phyloP scores from a whole-genome alignment of 805 yeast species.

The Blastobotrys terrestris region DNA sequence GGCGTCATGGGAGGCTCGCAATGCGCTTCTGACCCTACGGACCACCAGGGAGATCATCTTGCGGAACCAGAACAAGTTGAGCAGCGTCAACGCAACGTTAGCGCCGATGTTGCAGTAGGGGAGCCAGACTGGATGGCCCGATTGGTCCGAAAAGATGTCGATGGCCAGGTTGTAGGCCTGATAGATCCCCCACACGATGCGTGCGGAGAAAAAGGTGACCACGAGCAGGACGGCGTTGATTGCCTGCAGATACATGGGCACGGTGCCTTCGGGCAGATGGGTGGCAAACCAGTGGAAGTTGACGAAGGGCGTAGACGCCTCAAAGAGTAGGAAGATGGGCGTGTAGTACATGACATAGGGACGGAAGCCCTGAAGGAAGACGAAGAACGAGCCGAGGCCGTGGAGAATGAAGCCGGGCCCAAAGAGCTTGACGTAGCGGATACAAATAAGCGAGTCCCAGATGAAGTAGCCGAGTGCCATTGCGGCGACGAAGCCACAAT shows the following conservation, averaged over 20 bases:
- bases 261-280: slow-evolving; percentile 61
- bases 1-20: neutral
- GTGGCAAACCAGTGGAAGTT: slow-evolving; percentile 88
- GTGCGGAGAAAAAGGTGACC: slow-evolving; percentile 61
- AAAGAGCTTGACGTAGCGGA: slow-evolving; percentile 55
- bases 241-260: slow-evolving; percentile 47
- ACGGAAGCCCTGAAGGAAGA: slow-evolving; percentile 53
- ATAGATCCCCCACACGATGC: slow-evolving; percentile 83
- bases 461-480: slow-evolving; percentile 78
- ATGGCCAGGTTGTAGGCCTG: slow-evolving; percentile 51
- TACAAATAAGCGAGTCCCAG: slow-evolving; percentile 81
- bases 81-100: slow-evolving; percentile 55
- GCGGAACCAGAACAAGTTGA: slow-evolving; percentile 81
- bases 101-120: slow-evolving; percentile 47
- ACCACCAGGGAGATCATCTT: slow-evolving; percentile 62
- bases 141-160: slow-evolving; percentile 35
- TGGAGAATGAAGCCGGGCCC: slow-evolving; percentile 81
- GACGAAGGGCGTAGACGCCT: slow-evolving; percentile 89
- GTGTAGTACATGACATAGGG: slow-evolving; percentile 80
- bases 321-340: slow-evolving; percentile 78
- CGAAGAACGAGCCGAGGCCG: slow-evolving; percentile 74
- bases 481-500: slow-evolving; percentile 66
- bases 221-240: slow-evolving; percentile 71
- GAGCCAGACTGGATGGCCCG: slow-evolving; percentile 39
- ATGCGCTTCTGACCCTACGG: neutral